phyloP scores from a whole-genome alignment of 108 stramenopile species.

The Bacterosira constricta region DNA sequence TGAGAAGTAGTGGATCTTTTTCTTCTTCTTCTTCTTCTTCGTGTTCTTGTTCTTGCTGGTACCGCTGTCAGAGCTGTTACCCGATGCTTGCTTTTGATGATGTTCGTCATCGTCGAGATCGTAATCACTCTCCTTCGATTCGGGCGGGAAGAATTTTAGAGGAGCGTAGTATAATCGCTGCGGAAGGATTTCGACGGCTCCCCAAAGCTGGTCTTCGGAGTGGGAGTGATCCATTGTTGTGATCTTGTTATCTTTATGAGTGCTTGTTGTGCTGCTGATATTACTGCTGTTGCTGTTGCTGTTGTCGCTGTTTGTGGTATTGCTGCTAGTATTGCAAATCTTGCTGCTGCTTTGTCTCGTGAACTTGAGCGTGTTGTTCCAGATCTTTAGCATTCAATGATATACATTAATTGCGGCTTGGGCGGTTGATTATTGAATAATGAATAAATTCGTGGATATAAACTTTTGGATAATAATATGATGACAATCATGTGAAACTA shows the following conservation, averaged over 20 bases:
- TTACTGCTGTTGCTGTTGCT: constrained; percentile 1
- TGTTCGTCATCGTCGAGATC: constrained; percentile 5
- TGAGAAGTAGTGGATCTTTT: constrained; percentile 75
- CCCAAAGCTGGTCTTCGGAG: constrained; percentile 34
- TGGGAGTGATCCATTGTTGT: constrained; percentile 12
- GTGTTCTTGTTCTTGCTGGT: not conserved
- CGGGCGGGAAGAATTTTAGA: constrained; percentile 41
- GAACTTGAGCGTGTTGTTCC: too few relatives aligned
- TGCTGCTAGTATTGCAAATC: not conserved
- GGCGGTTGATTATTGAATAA: too few relatives aligned
- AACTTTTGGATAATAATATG: too few relatives aligned
- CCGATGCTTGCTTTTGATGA: not conserved
- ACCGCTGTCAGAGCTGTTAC: not conserved
- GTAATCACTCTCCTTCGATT: too few relatives aligned
- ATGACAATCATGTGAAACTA: too few relatives aligned
- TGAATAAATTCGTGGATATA: too few relatives aligned
- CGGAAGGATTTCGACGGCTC: constrained; percentile 48
- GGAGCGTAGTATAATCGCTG: constrained; percentile 49
- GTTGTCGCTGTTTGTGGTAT: constrained; percentile 15
- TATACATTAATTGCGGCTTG: too few relatives aligned
- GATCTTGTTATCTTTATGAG: not conserved
- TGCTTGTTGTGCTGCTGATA: not conserved
- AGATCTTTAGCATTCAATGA: too few relatives aligned
- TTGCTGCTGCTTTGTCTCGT: constrained; percentile 3
- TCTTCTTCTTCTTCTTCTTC: not conserved